Percentiles rank a stretch among this genome's conserved stretches.
phyloP scores from a whole-genome alignment of 2,329 filamentous ascomycete species.

The Malbranchea cinnamomea region DNA sequence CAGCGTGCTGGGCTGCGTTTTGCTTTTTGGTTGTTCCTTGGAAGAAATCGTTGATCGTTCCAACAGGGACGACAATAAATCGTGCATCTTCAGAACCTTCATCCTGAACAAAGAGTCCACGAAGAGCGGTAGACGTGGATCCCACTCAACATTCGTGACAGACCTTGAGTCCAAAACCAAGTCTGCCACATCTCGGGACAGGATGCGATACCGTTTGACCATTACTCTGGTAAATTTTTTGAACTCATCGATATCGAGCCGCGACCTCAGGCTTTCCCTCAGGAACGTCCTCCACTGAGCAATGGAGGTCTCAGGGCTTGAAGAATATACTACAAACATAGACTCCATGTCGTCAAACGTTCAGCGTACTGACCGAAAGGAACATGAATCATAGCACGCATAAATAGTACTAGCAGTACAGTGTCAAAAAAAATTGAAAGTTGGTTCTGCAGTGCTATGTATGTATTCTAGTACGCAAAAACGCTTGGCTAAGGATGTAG shows the following conservation, averaged over 20 bases:
- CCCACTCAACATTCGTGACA: slow-evolving; percentile 22
- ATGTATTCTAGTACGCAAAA: no score
- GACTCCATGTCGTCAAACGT: no score
- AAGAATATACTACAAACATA: no score
- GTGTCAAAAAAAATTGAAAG: no score
- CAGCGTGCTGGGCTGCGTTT: slow-evolving; percentile 14
- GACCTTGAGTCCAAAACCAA: slow-evolving; percentile 21
- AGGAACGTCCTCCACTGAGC: slow-evolving; percentile 9
- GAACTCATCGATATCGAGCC: slow-evolving; percentile 19
- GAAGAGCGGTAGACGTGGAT: slow-evolving; percentile 28
- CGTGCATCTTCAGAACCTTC: slow-evolving; percentile 19
- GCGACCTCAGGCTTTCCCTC: slow-evolving; percentile 7
- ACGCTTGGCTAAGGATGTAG: no score
- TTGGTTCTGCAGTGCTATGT: no score
- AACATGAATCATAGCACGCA: no score
- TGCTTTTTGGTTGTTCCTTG: slow-evolving; percentile 6
- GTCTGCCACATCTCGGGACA: slow-evolving; percentile 20
- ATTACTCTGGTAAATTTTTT: slow-evolving; percentile 22
- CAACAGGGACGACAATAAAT: slow-evolving; percentile 20
- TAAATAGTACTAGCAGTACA: no score
- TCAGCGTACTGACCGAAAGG: no score
- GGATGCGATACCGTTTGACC: slow-evolving; percentile 17
- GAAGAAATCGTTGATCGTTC: slow-evolving; percentile 21
- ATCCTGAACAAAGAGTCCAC: slow-evolving; percentile 23
- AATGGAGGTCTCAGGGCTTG: background rate